A percentile compares a stretch with the other conserved stretches of the same genome.
These are phyloP conservation scores for Solanum infundibuliforme DNA, from an alignment of 257 asterid genomes.

Conservation along the genomic window DNA sequence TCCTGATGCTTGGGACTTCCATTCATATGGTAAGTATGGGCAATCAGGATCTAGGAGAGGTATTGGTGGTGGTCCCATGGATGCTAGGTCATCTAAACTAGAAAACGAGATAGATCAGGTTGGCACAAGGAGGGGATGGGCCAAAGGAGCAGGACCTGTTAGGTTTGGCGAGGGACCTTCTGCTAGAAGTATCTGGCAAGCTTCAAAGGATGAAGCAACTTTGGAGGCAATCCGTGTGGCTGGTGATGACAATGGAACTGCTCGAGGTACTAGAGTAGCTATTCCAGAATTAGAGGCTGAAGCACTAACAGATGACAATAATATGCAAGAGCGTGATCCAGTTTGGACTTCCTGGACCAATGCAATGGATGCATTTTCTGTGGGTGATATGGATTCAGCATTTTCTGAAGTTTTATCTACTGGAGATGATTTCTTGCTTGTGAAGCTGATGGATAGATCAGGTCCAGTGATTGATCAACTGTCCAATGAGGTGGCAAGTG, in stretches of 20 bases:
- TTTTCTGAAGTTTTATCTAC: slow-evolving; percentile 79
- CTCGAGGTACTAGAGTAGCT: slow-evolving; percentile 69
- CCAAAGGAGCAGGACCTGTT: slow-evolving; percentile 60
- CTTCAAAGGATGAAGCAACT: slow-evolving; percentile 97
- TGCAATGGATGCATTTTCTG: slow-evolving; percentile 91
- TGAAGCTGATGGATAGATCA: slow-evolving; percentile 87
- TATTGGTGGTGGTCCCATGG: slow-evolving; percentile 28
- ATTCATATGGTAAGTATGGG: slow-evolving; percentile 54
- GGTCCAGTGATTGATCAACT: slow-evolving; percentile 90
- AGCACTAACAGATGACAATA: slow-evolving; percentile 62
- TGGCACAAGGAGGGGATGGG: slow-evolving; percentile 77
- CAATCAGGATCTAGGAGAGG: slow-evolving; percentile 61
- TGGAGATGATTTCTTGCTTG: slow-evolving; percentile 80
- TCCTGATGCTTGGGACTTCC: slow-evolving; percentile 57
- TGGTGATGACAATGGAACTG: slow-evolving; percentile 75
- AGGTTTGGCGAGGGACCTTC: slow-evolving; percentile 99
- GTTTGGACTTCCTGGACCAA: slow-evolving; percentile 84
- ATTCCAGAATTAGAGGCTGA: slow-evolving; percentile 79
- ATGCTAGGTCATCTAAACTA: slow-evolving; percentile 41
- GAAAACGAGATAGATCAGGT: slow-evolving; percentile 57
- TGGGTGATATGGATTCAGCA: slow-evolving; percentile 77
- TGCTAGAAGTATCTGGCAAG: slow-evolving; percentile 99
- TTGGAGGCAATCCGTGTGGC: slow-evolving; percentile 96
- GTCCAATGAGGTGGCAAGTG: slow-evolving; percentile 65
- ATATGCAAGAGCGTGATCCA: slow-evolving; percentile 66